Conservation (phyloP, 2,329 filamentous ascomycete genomes). For the Graphiopsis chlorocephala region DNA sequence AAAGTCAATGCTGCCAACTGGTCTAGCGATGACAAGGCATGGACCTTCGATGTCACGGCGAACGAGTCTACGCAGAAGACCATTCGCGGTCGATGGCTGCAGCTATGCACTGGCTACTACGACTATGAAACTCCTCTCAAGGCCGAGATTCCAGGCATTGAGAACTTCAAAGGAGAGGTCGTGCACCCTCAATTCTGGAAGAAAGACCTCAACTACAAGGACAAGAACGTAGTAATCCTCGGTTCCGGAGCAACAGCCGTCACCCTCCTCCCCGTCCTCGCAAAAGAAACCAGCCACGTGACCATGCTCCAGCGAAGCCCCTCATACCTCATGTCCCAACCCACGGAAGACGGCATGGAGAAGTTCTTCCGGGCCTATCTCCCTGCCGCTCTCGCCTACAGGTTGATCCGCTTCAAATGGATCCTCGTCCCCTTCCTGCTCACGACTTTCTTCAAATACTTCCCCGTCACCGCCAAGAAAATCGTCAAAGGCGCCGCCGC, state of each 20-base stretch:
- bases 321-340: slow-evolving; percentile 49
- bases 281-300: slow-evolving; percentile 61
- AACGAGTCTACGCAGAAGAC: slow-evolving; percentile 37
- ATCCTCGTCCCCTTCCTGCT: slow-evolving; percentile 35
- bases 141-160: slow-evolving; percentile 63
- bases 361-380: slow-evolving; percentile 25
- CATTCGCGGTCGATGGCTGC: slow-evolving; percentile 49
- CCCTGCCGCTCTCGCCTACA: slow-evolving; percentile 24
- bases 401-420: slow-evolving; percentile 37
- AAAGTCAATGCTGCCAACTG: slow-evolving; percentile 43
- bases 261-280: slow-evolving; percentile 70
- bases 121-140: slow-evolving; percentile 64
- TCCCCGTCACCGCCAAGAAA: slow-evolving; percentile 30
- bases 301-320: slow-evolving; percentile 83
- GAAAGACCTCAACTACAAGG: slow-evolving; percentile 60
- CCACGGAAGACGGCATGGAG: slow-evolving; percentile 29
- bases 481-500: slow-evolving; percentile 45
- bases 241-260: slow-evolving; percentile 78
- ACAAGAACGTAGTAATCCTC: slow-evolving; percentile 69
- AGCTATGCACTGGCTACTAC: slow-evolving; percentile 69
- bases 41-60: slow-evolving; percentile 41
- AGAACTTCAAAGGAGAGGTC: slow-evolving; percentile 61
- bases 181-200: slow-evolving; percentile 78
- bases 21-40: slow-evolving; percentile 49
- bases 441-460: slow-evolving; percentile 33